Percentiles rank a stretch among this genome's conserved stretches.
Conservation (phyloP, 805 yeast species). For the Ogataea parapolymorpha region DNA sequence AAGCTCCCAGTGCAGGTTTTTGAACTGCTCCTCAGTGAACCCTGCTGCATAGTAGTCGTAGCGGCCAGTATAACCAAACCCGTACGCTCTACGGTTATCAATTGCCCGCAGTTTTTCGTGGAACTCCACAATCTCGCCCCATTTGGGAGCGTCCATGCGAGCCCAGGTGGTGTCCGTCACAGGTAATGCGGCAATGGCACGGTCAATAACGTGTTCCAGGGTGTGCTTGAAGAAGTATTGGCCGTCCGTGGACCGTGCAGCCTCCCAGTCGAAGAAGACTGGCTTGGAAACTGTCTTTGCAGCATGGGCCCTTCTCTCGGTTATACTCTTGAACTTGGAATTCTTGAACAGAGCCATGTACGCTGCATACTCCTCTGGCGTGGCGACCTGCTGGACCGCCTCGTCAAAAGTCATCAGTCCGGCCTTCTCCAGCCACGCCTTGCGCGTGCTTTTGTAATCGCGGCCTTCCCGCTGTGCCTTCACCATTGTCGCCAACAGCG, state of each 20-base stretch:
- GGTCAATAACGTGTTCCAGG: slow-evolving; percentile 51
- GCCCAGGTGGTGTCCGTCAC: slow-evolving; percentile 61
- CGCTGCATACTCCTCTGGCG: slow-evolving; percentile 17
- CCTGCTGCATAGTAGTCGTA: slow-evolving; percentile 63
- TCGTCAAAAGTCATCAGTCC: slow-evolving; percentile 49
- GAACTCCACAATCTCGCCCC: slow-evolving; percentile 47
- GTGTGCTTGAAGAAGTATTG: slow-evolving; percentile 49
- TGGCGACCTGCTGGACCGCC: slow-evolving; percentile 39
- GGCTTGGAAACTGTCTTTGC: slow-evolving; percentile 29
- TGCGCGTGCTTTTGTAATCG: slow-evolving; percentile 36
- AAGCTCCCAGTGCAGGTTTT: slow-evolving; percentile 50
- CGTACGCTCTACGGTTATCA: slow-evolving; percentile 52
- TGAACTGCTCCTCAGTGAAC: slow-evolving; percentile 43
- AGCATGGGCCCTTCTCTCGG: slow-evolving; percentile 22
- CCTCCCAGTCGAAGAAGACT: slow-evolving; percentile 55
- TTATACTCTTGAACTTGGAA: slow-evolving; percentile 19
- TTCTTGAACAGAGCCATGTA: slow-evolving; percentile 12
- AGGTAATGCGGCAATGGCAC: slow-evolving; percentile 54
- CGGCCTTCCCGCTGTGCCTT: slow-evolving; percentile 41
- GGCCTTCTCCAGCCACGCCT: slow-evolving; percentile 44
- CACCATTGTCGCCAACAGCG: slow-evolving; percentile 43
- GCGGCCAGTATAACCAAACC: slow-evolving; percentile 58
- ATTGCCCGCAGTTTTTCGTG: slow-evolving; percentile 45
- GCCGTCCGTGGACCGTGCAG: slow-evolving; percentile 59
- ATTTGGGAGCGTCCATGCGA: slow-evolving; percentile 60